Evolutionary conservation across 2,329 filamentous ascomycete genomes (phyloP).

Genomic region (Xenoacremonium recifei): DNA sequence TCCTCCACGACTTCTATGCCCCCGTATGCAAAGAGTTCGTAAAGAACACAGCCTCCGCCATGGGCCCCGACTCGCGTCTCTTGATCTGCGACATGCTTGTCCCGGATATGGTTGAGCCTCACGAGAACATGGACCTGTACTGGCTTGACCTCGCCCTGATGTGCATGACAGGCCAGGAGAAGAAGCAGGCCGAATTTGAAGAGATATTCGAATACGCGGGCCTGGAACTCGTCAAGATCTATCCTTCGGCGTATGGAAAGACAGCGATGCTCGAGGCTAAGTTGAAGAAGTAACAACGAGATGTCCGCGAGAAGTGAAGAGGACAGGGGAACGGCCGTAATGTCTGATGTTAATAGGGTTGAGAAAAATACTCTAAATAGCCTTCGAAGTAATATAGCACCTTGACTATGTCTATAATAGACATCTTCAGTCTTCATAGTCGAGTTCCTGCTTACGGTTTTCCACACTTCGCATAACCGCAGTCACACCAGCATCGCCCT

Average conservation of each 20-base stretch:
- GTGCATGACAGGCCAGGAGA: slow-evolving; percentile 32
- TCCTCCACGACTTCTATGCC: slow-evolving; percentile 29
- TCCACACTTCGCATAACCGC: slow-evolving; percentile 27
- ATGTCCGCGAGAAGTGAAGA: too few species aligned
- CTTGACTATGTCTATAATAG: too few species aligned
- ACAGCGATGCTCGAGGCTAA: slow-evolving; percentile 32
- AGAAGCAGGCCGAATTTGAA: slow-evolving; percentile 28
- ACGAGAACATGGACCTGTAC: slow-evolving; percentile 25
- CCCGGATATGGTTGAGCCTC: slow-evolving; percentile 28
- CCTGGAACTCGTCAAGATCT: slow-evolving; percentile 32
- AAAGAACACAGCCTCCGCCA: slow-evolving; percentile 21
- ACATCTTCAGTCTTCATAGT: slow-evolving; percentile 31
- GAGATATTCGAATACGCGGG: slow-evolving; percentile 30
- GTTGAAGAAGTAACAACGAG: slow-evolving; percentile 20
- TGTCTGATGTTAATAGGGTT: too few species aligned
- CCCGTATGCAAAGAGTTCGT: slow-evolving; percentile 24
- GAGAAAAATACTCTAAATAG: too few species aligned
- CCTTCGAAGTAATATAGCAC: too few species aligned
- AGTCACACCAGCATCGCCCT: slow-evolving; percentile 26
- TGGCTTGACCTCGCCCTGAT: slow-evolving; percentile 32
- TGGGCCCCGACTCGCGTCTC: slow-evolving; percentile 26
- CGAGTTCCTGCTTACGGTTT: slow-evolving; percentile 26
- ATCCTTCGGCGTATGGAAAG: slow-evolving; percentile 27
- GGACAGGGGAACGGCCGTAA: too few species aligned
- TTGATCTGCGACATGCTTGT: slow-evolving; percentile 34